Evolutionary conservation across 208 protist genomes (phyloP).

Genomic region (Trypanosomatidae sp.): DNA sequence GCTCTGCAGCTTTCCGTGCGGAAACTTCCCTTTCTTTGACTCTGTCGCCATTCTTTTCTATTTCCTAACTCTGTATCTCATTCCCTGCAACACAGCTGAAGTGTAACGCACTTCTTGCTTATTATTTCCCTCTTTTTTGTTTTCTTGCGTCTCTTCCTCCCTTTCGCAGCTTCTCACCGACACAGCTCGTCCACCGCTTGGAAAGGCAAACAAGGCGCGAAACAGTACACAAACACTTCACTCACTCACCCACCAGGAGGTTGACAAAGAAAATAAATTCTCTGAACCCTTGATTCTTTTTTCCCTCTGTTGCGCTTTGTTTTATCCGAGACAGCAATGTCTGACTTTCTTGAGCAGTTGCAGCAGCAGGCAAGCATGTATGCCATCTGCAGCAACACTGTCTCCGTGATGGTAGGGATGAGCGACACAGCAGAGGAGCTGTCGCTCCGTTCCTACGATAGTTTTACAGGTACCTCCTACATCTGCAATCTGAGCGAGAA

Average conservation of each 20-base stretch:
- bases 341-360: constrained; percentile 47
- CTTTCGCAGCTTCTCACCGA: background rate
- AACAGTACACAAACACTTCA: background rate
- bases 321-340: constrained; percentile 17
- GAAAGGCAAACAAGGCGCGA: background rate
- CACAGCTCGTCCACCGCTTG: background rate
- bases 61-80: constrained; percentile 1
- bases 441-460: constrained; percentile 46
- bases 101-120: background rate
- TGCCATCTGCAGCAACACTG: constrained; percentile 36
- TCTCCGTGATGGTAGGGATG: constrained; percentile 69
- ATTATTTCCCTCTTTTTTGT: background rate
- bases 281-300: background rate
- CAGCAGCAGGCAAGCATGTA: constrained; percentile 54
- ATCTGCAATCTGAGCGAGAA: constrained; percentile 48
- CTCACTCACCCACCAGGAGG: background rate
- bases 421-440: constrained; percentile 47
- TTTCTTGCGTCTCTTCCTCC: background rate
- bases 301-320: background rate
- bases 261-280: background rate
- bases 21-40: background rate
- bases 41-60: background rate
- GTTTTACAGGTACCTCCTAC: constrained; percentile 40
- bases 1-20: background rate
- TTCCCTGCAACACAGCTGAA: background rate